Evolutionary conservation across 148 eudicot species (phyloP), one percentile per base, ranked within the genome.

Genomic region (Camellia lanceoleosa): DNA sequence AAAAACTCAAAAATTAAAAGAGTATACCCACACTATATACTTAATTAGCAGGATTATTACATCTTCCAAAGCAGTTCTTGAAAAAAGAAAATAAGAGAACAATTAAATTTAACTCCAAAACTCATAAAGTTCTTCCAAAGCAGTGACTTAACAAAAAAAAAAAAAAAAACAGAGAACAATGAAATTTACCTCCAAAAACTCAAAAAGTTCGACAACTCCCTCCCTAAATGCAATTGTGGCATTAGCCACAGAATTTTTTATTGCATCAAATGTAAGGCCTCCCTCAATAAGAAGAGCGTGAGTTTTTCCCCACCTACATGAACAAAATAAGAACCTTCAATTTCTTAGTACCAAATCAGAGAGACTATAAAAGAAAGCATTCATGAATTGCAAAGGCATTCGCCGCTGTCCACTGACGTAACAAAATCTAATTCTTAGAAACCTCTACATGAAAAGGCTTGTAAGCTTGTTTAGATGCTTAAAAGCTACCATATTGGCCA

Each of bases 281-380:
- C 98, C 98, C 85, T 94, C 98, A 82, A 94, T 83, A 80, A 94
- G 93, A 88, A 94, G 93, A 81, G 78, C 90, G 84, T 94, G 98
- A 8, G 95, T 92, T 86, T 94, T 92, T 74, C 75, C 98, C 98
- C 98, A 92, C 98, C 98, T 94, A 81, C 68, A 77, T 62, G 41
- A 10, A 81, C 61, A 51, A 51, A 46, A 68, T 18, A 42, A 75
- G 47, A 59, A 23, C 56, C 68, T 73, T 78, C 66, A 63, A 78
- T 55, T 43, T 70, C 44, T 69, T 44, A 62, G 7, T 56, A 77
- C 71, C 42, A 62, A 80, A 56, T 30, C 4, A 68, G 5, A 83
- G 46, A 13, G 49, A 66, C 20, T 15, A 30, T 30, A 46, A 64
- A 78, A 55, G 52, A n/a, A 42, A n/a, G 52, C 23, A 68, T 42